These are phyloP conservation scores for Cystofilobasidium macerans DNA, from an alignment of 768 basidiomycete genomes.

Conservation along the genomic window DNA sequence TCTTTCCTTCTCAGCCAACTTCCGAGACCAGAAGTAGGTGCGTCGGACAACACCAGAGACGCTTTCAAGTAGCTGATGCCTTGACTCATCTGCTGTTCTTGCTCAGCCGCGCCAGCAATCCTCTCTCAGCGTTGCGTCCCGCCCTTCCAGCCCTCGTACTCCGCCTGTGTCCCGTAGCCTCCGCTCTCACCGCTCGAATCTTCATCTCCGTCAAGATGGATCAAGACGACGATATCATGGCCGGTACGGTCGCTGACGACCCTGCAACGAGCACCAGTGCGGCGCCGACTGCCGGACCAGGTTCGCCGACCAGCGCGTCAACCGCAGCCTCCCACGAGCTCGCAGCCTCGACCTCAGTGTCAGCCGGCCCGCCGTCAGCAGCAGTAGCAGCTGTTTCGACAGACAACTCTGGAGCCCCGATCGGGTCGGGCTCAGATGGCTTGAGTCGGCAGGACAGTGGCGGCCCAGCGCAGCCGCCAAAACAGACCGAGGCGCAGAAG, in stretches of 20 bases:
- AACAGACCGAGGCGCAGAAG: conserved; percentile 11
- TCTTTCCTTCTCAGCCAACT: too few species aligned
- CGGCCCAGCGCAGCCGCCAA: not conserved
- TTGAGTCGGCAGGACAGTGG: not conserved
- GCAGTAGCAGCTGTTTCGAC: not conserved
- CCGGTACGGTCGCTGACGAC: not conserved
- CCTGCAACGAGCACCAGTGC: too few species aligned
- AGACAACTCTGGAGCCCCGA: not conserved
- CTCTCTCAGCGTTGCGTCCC: too few species aligned
- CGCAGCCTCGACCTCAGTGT: not conserved
- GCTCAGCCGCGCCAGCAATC: too few species aligned
- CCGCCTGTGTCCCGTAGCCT: not conserved
- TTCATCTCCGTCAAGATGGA: not conserved
- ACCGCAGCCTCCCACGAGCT: too few species aligned
- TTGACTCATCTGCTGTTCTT: too few species aligned
- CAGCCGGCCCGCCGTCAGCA: not conserved
- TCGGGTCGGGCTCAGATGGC: not conserved
- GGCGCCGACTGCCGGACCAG: too few species aligned
- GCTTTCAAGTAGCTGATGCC: too few species aligned
- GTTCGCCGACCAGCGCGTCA: too few species aligned
- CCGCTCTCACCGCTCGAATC: not conserved
- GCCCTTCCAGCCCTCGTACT: not conserved
- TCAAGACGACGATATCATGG: conserved; percentile 12
- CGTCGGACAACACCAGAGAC: too few species aligned
- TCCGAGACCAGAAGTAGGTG: too few species aligned